Evolutionary conservation across 2,329 filamentous ascomycete genomes (phyloP), one percentile per base, ranked within the genome.

Genomic region (Phoma sp.): DNA sequence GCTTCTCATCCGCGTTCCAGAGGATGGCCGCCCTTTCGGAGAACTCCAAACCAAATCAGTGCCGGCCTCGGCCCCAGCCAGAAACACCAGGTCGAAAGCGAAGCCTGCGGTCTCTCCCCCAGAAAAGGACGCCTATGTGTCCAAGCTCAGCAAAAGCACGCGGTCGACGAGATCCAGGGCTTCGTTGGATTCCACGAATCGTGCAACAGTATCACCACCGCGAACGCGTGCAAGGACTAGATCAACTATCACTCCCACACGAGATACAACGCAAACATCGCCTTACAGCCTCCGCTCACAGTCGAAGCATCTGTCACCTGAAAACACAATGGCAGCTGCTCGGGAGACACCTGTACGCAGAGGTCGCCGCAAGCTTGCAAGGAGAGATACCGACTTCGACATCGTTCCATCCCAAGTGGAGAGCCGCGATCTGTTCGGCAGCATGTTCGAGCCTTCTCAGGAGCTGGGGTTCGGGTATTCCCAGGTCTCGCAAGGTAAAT

Each of bases 81-180:
- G 62, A 17, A 74, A 70, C 48, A 73, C 71, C 4, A 60, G 71
- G 29, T 74, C 72, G 2, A 73, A 71, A 31, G 63, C 66, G 0
- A 74, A 71, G 44, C 36, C 55, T 1, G 67, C 67, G 22, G 50
- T 49, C 10, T 68, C 69, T 13, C 64, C 67, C 6, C 43, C 35
- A 13, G 64, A 61, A 15, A 62, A 65, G 2, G 61, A 66, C 5
- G 51, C 44, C 5, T 53, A 55, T 15, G 21, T 44, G 22, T 44
- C 50, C 1, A 57, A 57, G 38, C 46, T 50, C 17, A 63, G 51
- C 12, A 61, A 36, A 3, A 55, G 52, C 17, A 33, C 27, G 41
- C 52, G 46, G 38, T 43, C 46, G 12, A 51, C 58, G 10, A 63
- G 62, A 17, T 64, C 67, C n/a, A 63, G 58, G 38, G 49, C 49